Base-by-base conservation (phyloP, 164 flowering plant species). In the Pachysandra terminalis region DNA sequence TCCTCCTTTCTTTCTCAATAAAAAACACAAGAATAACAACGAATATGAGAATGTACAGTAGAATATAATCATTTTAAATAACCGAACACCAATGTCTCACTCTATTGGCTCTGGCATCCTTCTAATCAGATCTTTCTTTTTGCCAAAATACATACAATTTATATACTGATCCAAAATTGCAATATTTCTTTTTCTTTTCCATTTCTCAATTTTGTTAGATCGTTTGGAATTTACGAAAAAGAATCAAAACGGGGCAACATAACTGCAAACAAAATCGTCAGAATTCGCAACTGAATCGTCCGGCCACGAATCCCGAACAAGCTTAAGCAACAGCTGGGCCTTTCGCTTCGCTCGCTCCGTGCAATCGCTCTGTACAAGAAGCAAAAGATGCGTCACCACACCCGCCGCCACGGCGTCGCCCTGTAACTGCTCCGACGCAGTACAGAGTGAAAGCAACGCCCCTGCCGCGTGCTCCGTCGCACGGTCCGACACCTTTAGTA, bases 381-480 rank as follows among this genome's bases (percentile, higher is more conserved):
- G 73, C 74, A 95, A 74, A 70, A 95, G 51, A 81, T 92, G 97
- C 21, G 94, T 89, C 76, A 94, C 56, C 21, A 89, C 78, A 6
- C 98, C 97, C 0, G 93, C 96, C 28, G 71, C 69, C 64, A 86
- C 98, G 35, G 96, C 95, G 24, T 90, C 96, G 35, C 79, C 77
- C 74, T 81, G 89, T 48, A 79, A 61, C 75, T 40, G 69, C 73
- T 91, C 95, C 76, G 88, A 79, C 51, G 80, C 83, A 56, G 93
- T 76, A 69, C 97, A 91, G 1, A 94, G 84, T 28, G 95, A 68
- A 41, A 84, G 68, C 65, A 91, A 75, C 0, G 97, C 93, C 14
- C 95, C 98, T 6, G 94, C 88, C 0, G 98, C 98, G 66, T 86
- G 87, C 84, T 94, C 98, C 59, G 97, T 90, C 67, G 96, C 97